Base-by-base conservation (phyloP, 2,329 filamentous ascomycete species). In the Colletotrichum sp. region DNA sequence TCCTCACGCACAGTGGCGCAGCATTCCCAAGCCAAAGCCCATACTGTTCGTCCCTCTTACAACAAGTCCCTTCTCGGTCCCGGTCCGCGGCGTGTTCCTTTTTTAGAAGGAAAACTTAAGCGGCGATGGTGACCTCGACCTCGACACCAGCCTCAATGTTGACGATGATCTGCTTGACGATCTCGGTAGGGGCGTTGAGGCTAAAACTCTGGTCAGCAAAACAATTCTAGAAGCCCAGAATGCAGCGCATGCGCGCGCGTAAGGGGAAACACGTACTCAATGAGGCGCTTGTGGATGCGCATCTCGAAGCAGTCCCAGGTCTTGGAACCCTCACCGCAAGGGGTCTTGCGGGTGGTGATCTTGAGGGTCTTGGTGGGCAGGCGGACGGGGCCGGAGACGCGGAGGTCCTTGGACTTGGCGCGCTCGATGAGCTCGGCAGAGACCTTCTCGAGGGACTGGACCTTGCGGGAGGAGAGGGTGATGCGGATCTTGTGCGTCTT, bases 261-360 rank as follows among this genome's bases (percentile, higher is more conserved):
- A 8, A 1, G 5, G 57, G 4, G 7, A 7, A 26, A 71, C 60
- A 91, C 93, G 84, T 87, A 95, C 93, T 98, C 96, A 86, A 98
- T 98, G 86, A 98, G 92, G 83, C 96, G 95, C 94, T 98, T 98
- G 93, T 98, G 96, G 88, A 98, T 98, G 90, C 96, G 94, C 96
- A 99, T 98, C 94, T 99, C 96, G 89, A 92, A 99, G 88, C 92
- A 93, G 88, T 99, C 97, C 97, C 97, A 99, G 86, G 97, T 99
- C 95, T 99, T 99, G 89, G 95, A 98, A 90, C 97, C 97, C 93
- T 99, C 97, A 95, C 97, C 97, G 90, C 72, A 97, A 88, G 97
- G 97, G 81, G 97, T 99, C 95, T 99, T 99, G 86, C 97, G 95
- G 92, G 97, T 98, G 87, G 95, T 95, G 92, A 98, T 93, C 92